Base-by-base conservation (phyloP, 371 early-diverging fungal species). In the Mortierella sp. region DNA sequence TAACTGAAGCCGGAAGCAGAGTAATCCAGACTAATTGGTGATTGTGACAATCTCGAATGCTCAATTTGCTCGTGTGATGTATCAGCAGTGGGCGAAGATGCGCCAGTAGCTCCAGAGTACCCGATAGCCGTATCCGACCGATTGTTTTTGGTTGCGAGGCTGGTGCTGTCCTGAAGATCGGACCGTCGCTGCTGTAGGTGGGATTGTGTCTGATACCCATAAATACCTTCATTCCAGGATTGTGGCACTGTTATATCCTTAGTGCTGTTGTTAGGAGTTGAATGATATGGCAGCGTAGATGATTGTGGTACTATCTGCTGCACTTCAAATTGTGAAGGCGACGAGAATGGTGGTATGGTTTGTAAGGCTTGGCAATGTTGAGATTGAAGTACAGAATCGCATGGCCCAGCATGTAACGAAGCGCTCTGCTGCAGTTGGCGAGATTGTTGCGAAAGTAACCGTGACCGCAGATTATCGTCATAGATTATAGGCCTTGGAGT, bases 401-500 rank as follows among this genome's bases (percentile, higher is more conserved):
- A 53, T 28, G 64, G 10, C 12, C n/a, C 26, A 6, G 6, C 17
- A 15, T 40, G 64, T 17, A 22, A 34, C 9, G 32, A 35, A n/a
- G 23, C 2, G 45, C 26, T 15, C 6, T 45, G 28, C 22, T 64
- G 65, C 1, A 34, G 65, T 37, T 60, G 60, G 22, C 26, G 60
- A 4, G 4, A 2, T 28, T 37, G 28, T 23, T 47, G 31, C 22
- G 55, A 55, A 32, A 66, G 28, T 32, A 47, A 40, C 7, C 57
- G 34, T 2, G 62, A 45, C 6, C 23, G 65, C 15, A 57, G 17
- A 8, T 2, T 61, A 9, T 47, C 58, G 31, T 51, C 35, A 29
- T 57, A 59, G 19, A 43, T 29, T 4, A 63, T 49, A 15, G 63
- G 58, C 12, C 22, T 43, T 35, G 26, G 37, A 8, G 68, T 31